Evolutionary conservation across 2,329 filamentous ascomycete species (phyloP).

Genomic region (Davidsoniella neocaledoniae): DNA sequence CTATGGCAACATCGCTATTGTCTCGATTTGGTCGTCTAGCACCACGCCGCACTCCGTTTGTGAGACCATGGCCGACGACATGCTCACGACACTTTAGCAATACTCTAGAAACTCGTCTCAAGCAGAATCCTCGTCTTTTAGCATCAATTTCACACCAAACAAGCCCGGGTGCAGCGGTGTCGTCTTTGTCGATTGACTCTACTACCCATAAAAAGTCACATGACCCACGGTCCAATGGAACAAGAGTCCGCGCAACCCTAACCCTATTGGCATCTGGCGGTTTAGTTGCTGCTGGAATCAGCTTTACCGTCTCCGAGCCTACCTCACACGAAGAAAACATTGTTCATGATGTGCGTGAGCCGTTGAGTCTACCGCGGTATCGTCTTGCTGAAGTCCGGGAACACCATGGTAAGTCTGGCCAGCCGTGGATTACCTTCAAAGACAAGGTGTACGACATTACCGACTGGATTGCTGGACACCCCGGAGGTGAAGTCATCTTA

Average conservation of each 20-base stretch:
- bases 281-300: constrained; percentile 3
- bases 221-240: background rate
- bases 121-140: background rate
- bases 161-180: background rate
- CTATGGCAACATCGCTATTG: constrained; percentile 13
- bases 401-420: constrained; percentile 33
- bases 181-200: background rate
- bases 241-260: constrained; percentile 7
- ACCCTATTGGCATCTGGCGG: constrained; percentile 12
- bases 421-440: constrained; percentile 47
- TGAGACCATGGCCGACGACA: constrained; percentile 7
- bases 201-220: background rate
- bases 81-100: constrained; percentile 4
- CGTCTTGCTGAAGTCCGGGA: constrained; percentile 33
- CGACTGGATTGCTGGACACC: constrained; percentile 48
- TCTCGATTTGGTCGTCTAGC: constrained; percentile 10
- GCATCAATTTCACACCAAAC: constrained; percentile 5
- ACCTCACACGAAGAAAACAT: background rate
- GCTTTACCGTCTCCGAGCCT: constrained; percentile 8
- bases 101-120: background rate
- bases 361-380: constrained; percentile 28
- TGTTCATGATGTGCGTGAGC: constrained; percentile 19
- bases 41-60: constrained; percentile 4
- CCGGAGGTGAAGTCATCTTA: constrained; percentile 51
- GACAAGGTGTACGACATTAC: constrained; percentile 56